Base-by-base conservation (phyloP, 202 grass and related monocot species). In the Panicum virgatum region DNA sequence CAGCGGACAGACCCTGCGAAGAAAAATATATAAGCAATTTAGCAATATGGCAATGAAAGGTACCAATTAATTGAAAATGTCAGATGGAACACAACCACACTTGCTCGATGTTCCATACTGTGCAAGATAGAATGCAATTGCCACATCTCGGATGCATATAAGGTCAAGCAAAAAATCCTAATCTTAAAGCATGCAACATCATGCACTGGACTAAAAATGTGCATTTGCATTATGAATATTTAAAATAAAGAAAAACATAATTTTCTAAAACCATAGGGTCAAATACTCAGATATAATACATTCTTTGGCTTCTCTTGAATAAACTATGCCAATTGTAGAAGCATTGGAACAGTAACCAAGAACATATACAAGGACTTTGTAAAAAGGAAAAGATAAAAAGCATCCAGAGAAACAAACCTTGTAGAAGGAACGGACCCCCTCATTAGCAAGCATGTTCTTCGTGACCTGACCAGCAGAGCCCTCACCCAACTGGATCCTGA, bases 401-500 rank as follows among this genome's bases (percentile, higher is more conserved):
- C 34, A 69, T 1, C 14, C 11, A 66, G 39, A 34, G 76, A 40
- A 85, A 52, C 72, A 43, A 79, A 95, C 92, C 96, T 91, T 98
- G 60, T 95, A 98, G 16, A 98, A 95, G 45, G 90, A 80, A 48
- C 84, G 52, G 30, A 95, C 0, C 18, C 96, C 96, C 4, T 94
- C 96, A 61, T 90, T 92, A 9, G 90, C 92, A 86, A 95, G 88
- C 96, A 98, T 95, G 43, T 76, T 94, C 82, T 83, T 98, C 7
- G 90, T 90, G 66, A 98, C 90, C 66, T 91, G 76, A 50, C 8
- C 79, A 32, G 96, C 96, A 4, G 96, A 98, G 56, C 96, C 96
- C 88, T 98, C 92, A 1, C 96, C 96, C 76, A 98, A 75, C 67
- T 95, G 96, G 90, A 98, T 98, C 88, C 77, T 95, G 42, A 98